Conservation (phyloP, 1,139 yeast species). For the Candida glucosophila region DNA sequence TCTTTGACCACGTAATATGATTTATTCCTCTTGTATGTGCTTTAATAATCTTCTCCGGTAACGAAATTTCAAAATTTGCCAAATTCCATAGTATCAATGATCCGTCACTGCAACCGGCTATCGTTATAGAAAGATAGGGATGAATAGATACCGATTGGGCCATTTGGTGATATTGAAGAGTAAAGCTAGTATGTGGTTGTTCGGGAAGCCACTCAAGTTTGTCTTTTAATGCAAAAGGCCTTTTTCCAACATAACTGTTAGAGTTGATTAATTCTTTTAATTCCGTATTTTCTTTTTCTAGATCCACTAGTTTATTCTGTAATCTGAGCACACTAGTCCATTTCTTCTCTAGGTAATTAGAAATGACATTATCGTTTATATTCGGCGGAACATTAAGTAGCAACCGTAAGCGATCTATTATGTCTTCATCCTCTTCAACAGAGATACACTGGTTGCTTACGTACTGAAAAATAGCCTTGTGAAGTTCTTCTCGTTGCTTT, state of each 20-base stretch:
- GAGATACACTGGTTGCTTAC: conserved; percentile 12
- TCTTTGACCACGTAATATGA: conserved; percentile 44
- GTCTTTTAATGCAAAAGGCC: conserved; percentile 12
- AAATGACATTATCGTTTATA: conserved; percentile 20
- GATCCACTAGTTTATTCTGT: conserved; percentile 65
- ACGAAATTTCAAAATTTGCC: conserved; percentile 44
- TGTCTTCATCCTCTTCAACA: conserved; percentile 7
- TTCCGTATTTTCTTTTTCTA: conserved; percentile 34
- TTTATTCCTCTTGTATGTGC: conserved; percentile 77
- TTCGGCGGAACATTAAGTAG: conserved; percentile 9
- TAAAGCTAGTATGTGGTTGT: conserved; percentile 38
- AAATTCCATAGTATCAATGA: conserved; percentile 66
- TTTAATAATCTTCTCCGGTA: conserved; percentile 58
- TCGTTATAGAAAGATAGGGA: conserved; percentile 58
- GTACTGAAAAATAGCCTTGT: conserved; percentile 50
- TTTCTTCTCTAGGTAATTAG: conserved; percentile 64
- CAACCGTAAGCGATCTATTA: conserved; percentile 7
- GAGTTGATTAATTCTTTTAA: conserved; percentile 37
- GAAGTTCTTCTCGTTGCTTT: conserved; percentile 45
- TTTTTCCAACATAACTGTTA: conserved; percentile 6
- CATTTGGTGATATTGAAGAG: conserved; percentile 48
- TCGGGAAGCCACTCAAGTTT: conserved; percentile 63
- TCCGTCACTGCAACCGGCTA: conserved; percentile 71
- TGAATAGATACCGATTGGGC: conserved; percentile 64
- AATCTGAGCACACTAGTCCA: conserved; percentile 83